Conservation (phyloP, 768 basidiomycete genomes). For the Austroboletus festivus region DNA sequence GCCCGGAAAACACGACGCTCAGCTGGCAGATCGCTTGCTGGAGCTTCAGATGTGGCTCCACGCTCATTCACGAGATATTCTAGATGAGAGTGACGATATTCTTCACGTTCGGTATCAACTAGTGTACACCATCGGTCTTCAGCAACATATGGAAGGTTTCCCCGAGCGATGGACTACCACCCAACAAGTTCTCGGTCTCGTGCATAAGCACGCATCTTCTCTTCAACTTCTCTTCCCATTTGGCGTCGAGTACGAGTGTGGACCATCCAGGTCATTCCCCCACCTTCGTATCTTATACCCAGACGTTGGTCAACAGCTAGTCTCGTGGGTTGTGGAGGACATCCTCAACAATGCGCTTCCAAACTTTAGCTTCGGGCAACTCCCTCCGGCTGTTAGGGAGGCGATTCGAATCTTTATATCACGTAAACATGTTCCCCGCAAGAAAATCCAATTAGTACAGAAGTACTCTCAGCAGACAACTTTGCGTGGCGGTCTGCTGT, state of each 20-base stretch:
- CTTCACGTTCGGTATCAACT: not conserved
- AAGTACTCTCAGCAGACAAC: no score
- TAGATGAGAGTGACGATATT: not conserved
- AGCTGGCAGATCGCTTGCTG: not conserved
- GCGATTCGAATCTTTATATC: no score
- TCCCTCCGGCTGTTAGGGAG: no score
- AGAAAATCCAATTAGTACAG: no score
- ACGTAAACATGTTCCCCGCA: no score
- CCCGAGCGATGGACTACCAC: not conserved
- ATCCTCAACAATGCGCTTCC: not conserved
- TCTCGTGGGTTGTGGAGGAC: not conserved
- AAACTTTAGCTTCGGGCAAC: not conserved
- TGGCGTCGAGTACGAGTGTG: not conserved
- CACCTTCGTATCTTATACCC: not conserved
- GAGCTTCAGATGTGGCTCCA: not conserved
- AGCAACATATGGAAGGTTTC: not conserved
- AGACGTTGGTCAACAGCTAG: not conserved
- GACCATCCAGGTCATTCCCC: not conserved
- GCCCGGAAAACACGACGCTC: not conserved
- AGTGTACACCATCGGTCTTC: not conserved
- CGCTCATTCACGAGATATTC: not conserved
- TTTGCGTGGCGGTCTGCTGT: conserved; percentile 39
- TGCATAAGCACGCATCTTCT: not conserved
- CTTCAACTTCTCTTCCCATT: not conserved
- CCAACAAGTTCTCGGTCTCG: not conserved